A percentile compares a stretch with the other conserved stretches of the same genome.
phyloP scores from a whole-genome alignment of 2,329 filamentous ascomycete genomes.

The Stenocarpella maydis region DNA sequence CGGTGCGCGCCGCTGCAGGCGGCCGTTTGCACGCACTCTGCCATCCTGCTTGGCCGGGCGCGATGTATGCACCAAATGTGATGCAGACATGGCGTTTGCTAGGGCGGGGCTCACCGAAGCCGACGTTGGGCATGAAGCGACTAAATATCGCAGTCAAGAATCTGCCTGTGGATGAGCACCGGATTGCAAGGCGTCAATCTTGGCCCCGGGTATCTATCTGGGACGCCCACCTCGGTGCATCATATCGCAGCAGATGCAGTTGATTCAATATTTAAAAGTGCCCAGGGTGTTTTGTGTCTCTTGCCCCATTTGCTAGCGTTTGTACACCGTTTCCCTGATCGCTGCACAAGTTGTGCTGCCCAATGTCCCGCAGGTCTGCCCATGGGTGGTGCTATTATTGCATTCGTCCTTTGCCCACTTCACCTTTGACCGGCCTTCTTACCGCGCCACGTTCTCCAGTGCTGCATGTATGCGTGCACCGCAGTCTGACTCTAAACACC shows the following conservation, averaged over 20 bases:
- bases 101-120: background rate
- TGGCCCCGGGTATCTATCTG: background rate
- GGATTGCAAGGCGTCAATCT: background rate
- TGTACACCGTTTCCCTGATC: constrained; percentile 10
- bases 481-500: background rate
- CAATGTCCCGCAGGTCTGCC: constrained; percentile 1
- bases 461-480: background rate
- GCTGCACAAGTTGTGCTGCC: constrained; percentile 13
- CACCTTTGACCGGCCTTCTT: background rate
- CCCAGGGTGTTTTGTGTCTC: background rate
- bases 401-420: background rate
- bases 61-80: background rate
- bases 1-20: constrained; percentile 19
- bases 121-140: background rate
- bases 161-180: background rate
- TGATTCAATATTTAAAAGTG: background rate
- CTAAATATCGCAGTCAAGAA: background rate
- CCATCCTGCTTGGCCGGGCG: constrained; percentile 4
- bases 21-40: background rate
- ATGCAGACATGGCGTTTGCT: background rate
- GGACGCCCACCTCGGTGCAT: background rate
- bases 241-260: background rate
- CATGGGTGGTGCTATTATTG: background rate
- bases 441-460: constrained; percentile 11
- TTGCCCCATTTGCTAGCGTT: background rate